Evolutionary conservation across 441 rosid species (phyloP).

Genomic region (Populus hybrid): DNA sequence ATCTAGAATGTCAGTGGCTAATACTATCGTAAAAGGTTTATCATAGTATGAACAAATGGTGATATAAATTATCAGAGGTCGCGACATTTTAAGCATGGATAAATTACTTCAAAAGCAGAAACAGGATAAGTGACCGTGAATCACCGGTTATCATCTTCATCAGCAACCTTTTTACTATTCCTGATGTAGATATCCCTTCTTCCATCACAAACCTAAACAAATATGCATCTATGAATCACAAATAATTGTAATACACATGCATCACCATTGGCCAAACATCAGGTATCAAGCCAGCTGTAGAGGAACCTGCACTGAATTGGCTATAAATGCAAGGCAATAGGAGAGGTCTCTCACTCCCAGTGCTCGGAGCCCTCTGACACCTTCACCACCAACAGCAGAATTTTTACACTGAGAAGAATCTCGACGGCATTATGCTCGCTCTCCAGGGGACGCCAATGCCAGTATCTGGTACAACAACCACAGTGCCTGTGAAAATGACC

Average conservation of each 20-base stretch:
- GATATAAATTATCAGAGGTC: not conserved
- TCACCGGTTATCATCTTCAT: conserved; percentile 68
- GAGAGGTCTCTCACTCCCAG: conserved; percentile 94
- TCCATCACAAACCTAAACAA: too few relatives aligned
- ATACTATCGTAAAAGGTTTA: not conserved
- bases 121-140: conserved; percentile 53
- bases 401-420: conserved; percentile 69
- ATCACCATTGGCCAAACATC: conserved; percentile 1
- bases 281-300: conserved; percentile 8
- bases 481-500: conserved; percentile 87
- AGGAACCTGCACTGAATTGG: conserved; percentile 93
- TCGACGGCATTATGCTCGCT: conserved; percentile 79
- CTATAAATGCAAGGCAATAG: conserved; percentile 89
- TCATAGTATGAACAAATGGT: not conserved
- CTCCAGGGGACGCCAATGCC: conserved; percentile 92
- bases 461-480: conserved; percentile 91
- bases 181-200: conserved; percentile 75
- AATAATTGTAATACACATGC: not conserved
- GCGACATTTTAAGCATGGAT: conserved; percentile 1
- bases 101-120: not conserved
- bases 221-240: conserved; percentile 17
- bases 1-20: not conserved
- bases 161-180: conserved; percentile 78
- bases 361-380: conserved; percentile 81
- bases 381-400: conserved; percentile 67